A percentile compares a stretch with the other conserved stretches of the same genome.
Evolutionary conservation across 2,329 filamentous ascomycete species (phyloP).

Genomic region (Delphinella strobiligena): DNA sequence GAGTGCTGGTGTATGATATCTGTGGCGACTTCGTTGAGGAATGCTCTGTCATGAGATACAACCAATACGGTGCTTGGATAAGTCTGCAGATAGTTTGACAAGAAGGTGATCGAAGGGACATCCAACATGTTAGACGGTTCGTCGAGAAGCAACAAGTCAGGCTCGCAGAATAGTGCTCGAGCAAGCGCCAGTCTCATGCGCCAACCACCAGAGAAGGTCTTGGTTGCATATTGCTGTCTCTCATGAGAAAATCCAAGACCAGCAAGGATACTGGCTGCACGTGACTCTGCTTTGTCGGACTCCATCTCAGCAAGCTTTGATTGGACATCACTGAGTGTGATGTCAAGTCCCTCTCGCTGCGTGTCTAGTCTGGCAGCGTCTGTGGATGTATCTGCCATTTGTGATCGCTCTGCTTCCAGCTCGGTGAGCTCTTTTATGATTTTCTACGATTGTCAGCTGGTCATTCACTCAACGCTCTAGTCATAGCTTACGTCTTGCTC

Average conservation of each 20-base stretch:
- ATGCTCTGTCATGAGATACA: constrained; percentile 96
- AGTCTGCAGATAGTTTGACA: constrained; percentile 84
- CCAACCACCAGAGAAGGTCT: constrained; percentile 99
- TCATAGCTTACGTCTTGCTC: constrained; percentile 52
- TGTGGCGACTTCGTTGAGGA: constrained; percentile 97
- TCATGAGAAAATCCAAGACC: constrained; percentile 94
- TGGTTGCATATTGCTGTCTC: constrained; percentile 83
- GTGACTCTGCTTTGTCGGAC: constrained; percentile 92
- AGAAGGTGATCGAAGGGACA: constrained; percentile 97
- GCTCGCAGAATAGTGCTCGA: constrained; percentile 93
- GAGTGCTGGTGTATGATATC: constrained; percentile 99
- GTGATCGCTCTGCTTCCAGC: constrained; percentile 64
- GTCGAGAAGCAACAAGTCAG: constrained; percentile 87
- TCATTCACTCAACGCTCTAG: constrained; percentile 2
- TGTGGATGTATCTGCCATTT: constrained; percentile 79
- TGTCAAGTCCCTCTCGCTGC: constrained; percentile 81
- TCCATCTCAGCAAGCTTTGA: constrained; percentile 94
- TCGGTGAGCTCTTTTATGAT: constrained; percentile 63
- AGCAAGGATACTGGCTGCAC: constrained; percentile 89
- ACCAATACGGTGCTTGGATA: constrained; percentile 94
- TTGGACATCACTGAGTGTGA: constrained; percentile 83
- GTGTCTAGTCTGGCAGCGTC: constrained; percentile 77
- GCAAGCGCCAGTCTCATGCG: constrained; percentile 94
- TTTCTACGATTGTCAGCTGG: constrained; percentile 44
- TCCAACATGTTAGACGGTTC: constrained; percentile 99